phyloP scores from a whole-genome alignment of 2,329 filamentous ascomycete species.

The Didymella keratinophila region DNA sequence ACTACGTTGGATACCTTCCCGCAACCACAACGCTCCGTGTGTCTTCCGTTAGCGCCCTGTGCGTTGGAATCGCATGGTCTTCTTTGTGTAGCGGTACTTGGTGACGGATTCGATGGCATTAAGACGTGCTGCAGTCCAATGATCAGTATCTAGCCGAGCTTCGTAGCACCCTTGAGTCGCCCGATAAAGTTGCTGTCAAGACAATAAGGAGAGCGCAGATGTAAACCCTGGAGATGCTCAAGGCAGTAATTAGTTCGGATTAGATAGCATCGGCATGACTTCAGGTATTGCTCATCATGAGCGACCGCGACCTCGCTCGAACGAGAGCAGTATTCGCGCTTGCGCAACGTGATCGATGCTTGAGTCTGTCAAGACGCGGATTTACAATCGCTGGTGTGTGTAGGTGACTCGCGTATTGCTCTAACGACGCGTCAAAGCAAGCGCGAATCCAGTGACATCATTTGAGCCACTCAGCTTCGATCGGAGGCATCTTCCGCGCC shows the following conservation, averaged over 20 bases:
- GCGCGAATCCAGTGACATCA: not conserved
- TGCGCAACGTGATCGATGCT: not conserved
- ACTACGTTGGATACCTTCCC: not conserved
- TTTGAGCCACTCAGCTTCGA: not conserved
- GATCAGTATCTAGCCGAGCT: not conserved
- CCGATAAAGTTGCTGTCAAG: not conserved
- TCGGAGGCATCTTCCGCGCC: not conserved
- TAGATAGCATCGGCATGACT: not conserved
- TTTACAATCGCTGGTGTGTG: not conserved
- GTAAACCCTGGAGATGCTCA: not conserved
- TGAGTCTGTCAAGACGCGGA: not conserved
- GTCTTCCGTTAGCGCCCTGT: not conserved
- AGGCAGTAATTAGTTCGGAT: not conserved
- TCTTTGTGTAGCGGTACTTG: not conserved
- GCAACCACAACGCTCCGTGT: not conserved
- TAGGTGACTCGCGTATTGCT: not conserved
- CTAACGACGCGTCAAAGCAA: not conserved
- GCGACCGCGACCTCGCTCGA: not conserved
- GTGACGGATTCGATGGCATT: not conserved
- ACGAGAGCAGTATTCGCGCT: not conserved
- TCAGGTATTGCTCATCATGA: not conserved
- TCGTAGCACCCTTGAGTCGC: not conserved
- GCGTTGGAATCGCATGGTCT: not conserved
- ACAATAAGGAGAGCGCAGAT: not conserved
- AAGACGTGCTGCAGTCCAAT: not conserved